phyloP scores from a whole-genome alignment of 306 rosid genomes.

The Trifolium fragiferum region DNA sequence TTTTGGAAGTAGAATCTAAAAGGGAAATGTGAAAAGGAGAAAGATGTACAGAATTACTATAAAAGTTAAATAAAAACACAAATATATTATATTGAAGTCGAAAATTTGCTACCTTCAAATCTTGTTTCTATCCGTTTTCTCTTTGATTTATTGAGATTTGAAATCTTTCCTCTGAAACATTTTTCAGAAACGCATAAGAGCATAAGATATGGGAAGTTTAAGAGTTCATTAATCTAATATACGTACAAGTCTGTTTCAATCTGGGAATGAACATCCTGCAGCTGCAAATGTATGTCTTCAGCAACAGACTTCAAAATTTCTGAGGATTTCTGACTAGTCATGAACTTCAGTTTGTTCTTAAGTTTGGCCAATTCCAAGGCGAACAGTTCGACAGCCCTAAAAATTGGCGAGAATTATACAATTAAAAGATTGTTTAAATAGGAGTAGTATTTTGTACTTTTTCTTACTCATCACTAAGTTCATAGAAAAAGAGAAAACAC shows the following conservation, averaged over 20 bases:
- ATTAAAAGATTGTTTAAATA: constrained; percentile 19
- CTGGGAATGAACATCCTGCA: constrained; percentile 80
- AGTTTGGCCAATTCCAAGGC: constrained; percentile 67
- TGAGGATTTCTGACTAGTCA: constrained; percentile 66
- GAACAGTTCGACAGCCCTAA: constrained; percentile 80
- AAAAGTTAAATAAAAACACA: constrained; percentile 23
- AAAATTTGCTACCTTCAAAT: constrained; percentile 66
- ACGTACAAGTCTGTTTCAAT: constrained; percentile 80
- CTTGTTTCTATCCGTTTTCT: constrained; percentile 71
- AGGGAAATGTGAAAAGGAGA: constrained; percentile 33
- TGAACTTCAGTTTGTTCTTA: constrained; percentile 70
- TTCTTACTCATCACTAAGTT: constrained; percentile 25
- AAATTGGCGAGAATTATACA: constrained; percentile 42
- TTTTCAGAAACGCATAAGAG: constrained; percentile 38
- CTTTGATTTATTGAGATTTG: constrained; percentile 66
- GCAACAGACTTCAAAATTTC: constrained; percentile 76
- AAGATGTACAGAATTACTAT: constrained; percentile 19
- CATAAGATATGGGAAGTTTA: constrained; percentile 26
- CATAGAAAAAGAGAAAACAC: constrained; percentile 49
- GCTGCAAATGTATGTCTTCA: constrained; percentile 66
- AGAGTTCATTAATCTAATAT: constrained; percentile 41
- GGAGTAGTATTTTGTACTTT: constrained; percentile 13
- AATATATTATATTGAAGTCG: constrained; percentile 29
- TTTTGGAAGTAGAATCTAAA: constrained; percentile 32
- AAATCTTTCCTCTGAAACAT: constrained; percentile 74